These are phyloP conservation scores for Diaporthe sp. DNA, from an alignment of 2,329 filamentous ascomycete species.

Conservation along the genomic window DNA sequence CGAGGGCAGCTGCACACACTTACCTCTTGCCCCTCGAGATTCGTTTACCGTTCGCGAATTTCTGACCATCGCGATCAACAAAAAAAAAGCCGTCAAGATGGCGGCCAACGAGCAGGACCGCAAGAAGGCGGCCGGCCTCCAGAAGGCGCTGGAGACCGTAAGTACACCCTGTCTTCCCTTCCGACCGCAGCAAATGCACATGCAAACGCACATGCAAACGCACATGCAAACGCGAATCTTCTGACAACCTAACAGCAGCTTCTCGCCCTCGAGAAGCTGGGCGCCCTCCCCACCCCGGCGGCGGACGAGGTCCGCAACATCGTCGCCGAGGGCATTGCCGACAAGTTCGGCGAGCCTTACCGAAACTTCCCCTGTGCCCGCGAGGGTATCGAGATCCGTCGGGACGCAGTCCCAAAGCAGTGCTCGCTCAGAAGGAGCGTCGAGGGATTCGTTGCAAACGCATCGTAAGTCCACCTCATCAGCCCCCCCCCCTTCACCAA, in stretches of 20 bases:
- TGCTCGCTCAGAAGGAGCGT: conserved; percentile 16
- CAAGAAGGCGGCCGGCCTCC: not conserved
- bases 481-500: not conserved
- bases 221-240: not conserved
- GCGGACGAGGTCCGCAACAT: conserved; percentile 31
- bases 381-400: conserved; percentile 22
- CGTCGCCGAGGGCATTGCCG: conserved; percentile 31
- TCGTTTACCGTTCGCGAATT: not conserved
- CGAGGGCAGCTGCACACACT: not conserved
- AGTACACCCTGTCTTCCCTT: not conserved
- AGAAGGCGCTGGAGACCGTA: conserved; percentile 19
- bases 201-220: not conserved
- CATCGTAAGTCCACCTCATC: not conserved
- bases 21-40: not conserved
- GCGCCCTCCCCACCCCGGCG: not conserved
- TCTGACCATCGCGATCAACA: not conserved
- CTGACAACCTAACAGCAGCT: conserved; percentile 24
- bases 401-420: not conserved
- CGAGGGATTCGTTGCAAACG: not conserved
- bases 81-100: not conserved
- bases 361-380: conserved; percentile 16
- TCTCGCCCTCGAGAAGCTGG: conserved; percentile 21
- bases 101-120: not conserved
- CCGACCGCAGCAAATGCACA: not conserved
- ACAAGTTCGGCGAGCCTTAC: conserved; percentile 20